Percentiles rank a stretch among this genome's conserved stretches.
Evolutionary conservation across 345 rosid species (phyloP).

Genomic region (Firmiana major): DNA sequence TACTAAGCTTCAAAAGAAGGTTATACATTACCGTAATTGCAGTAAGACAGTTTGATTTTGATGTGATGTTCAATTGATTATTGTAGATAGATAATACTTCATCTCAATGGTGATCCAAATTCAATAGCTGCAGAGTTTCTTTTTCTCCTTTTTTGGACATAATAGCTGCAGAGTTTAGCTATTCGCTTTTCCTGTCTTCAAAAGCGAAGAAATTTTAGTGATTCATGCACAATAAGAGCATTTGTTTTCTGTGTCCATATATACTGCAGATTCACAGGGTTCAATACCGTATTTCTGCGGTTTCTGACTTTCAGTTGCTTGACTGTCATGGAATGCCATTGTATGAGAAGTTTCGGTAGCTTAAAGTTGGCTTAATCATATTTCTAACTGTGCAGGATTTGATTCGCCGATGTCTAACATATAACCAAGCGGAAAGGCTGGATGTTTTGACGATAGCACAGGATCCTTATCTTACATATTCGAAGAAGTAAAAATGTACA

Average conservation of each 20-base stretch:
- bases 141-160: no score
- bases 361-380: neutral
- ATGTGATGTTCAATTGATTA: neutral
- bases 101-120: neutral
- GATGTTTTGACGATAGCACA: slow-evolving; percentile 83
- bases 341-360: neutral
- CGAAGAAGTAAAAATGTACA: slow-evolving; percentile 6
- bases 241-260: neutral
- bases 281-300: neutral
- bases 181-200: neutral
- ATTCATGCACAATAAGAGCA: neutral
- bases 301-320: neutral
- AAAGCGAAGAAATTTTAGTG: neutral
- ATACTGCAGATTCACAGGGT: neutral
- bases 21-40: neutral
- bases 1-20: neutral
- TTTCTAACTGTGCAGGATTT: slow-evolving; percentile 56
- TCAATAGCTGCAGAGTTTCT: neutral
- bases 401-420: slow-evolving; percentile 85
- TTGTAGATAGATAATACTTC: neutral
- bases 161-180: neutral
- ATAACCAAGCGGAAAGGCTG: slow-evolving; percentile 85
- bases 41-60: neutral
- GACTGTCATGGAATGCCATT: neutral
- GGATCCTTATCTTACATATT: slow-evolving; percentile 56